Conservation (phyloP, 441 rosid species). For the Theobroma grandiflorum region DNA sequence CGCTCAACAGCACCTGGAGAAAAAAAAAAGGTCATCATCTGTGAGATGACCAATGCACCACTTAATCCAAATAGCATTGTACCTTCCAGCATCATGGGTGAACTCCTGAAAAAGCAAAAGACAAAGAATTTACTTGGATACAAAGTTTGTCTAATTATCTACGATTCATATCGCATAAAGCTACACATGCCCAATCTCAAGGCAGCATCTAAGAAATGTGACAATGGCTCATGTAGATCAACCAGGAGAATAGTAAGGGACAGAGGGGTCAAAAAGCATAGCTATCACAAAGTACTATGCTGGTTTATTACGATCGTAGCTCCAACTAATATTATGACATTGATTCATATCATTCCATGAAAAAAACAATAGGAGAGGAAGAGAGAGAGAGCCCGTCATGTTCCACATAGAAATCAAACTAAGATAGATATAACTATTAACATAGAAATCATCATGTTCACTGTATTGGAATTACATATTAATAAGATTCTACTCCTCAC, state of each 20-base stretch:
- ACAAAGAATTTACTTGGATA: neutral
- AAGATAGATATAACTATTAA: too few species aligned
- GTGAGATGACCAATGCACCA: conserved; percentile 99
- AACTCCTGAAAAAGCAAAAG: conserved; percentile 61
- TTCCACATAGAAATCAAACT: too few species aligned
- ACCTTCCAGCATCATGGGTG: conserved; percentile 72
- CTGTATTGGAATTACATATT: too few species aligned
- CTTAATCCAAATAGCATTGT: conserved; percentile 96
- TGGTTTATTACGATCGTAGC: neutral
- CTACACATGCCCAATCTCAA: too few species aligned
- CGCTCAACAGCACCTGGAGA: neutral
- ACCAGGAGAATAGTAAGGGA: conserved; percentile 47
- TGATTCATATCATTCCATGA: neutral
- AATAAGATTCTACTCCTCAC: neutral
- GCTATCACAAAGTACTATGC: neutral
- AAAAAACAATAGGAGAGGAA: too few species aligned
- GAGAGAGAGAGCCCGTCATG: too few species aligned
- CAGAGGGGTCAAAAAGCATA: neutral
- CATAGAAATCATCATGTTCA: too few species aligned
- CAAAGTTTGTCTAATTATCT: too few species aligned
- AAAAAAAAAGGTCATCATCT: conserved; percentile 69
- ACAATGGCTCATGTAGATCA: conserved; percentile 94
- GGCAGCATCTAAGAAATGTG: conserved; percentile 83
- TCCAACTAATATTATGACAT: neutral
- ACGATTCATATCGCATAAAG: too few species aligned